phyloP scores from a whole-genome alignment of 352 stramenopile species.

The Phytopythium mirpurense region DNA sequence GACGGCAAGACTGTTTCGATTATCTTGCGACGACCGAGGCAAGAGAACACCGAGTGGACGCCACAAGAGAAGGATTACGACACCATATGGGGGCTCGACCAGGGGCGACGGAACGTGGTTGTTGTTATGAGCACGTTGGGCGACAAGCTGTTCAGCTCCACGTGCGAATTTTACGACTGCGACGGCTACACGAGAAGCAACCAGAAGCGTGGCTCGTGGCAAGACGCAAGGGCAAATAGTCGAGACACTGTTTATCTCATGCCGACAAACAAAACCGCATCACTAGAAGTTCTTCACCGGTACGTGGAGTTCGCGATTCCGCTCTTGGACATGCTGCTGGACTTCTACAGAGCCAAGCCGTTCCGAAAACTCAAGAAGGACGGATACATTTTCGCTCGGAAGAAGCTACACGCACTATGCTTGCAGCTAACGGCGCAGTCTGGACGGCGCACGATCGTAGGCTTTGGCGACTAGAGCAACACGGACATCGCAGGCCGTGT shows the following conservation, averaged over 20 bases:
- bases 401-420: constrained; percentile 14
- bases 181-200: constrained; percentile 10
- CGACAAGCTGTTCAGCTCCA: constrained; percentile 7
- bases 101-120: constrained; percentile 9
- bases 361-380: constrained; percentile 11
- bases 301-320: constrained; percentile 10
- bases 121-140: constrained; percentile 10
- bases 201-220: constrained; percentile 11
- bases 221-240: background rate
- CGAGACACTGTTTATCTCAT: constrained; percentile 9
- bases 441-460: constrained; percentile 7
- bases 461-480: constrained; percentile 15
- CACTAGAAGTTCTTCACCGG: constrained; percentile 4
- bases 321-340: constrained; percentile 7
- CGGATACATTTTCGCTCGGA: constrained; percentile 7
- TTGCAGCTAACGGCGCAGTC: background rate
- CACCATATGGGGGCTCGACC: constrained; percentile 12
- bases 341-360: constrained; percentile 9
- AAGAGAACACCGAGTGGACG: background rate
- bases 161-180: constrained; percentile 12
- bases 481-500: constrained; percentile 6
- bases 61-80: constrained; percentile 7
- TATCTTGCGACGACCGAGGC: constrained; percentile 11
- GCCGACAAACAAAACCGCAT: constrained; percentile 12
- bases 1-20: constrained; percentile 14